Base-by-base conservation (phyloP, 768 basidiomycete genomes). In the Lactarius akahatsu region DNA sequence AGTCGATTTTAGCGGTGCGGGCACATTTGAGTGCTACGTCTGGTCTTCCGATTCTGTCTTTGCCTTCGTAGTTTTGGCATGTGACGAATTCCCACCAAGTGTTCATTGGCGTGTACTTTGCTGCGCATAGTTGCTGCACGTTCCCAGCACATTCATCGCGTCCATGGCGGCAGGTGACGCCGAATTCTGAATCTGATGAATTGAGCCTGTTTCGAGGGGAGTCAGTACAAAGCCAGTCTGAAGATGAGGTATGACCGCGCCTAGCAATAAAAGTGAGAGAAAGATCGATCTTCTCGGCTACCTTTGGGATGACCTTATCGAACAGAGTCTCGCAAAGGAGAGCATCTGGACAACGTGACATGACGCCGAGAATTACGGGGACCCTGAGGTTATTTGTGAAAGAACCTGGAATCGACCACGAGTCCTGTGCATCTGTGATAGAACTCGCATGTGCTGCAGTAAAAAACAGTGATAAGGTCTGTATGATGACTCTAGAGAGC, bases 101-200 rank as follows among this genome's bases (percentile, higher is more conserved):
- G n/a, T 75, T 69, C 47, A 78, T 76, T 28, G 81, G 76, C 28
- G 82, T 78, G 67, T 91, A 81, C 73, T 86, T 85, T 62, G 83
- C 80, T 36, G 83, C 89, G 75, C 96, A 98, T 32, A 97, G 81
- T 74, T 97, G 88, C 66, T 97, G 91, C 20, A 94, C 85, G 77
- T 96, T 94, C 52, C 92, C 95, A 16, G 85, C 85, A 72, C 95
- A 97, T 76, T 98, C 95, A 61, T 82, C 76, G 5, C 78, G 78
- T 20, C 94, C 94, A 73, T 96, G 94, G 80, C 82, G 82, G 77
- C 95, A 97, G 40, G 78, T 83, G 36, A 90, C 85, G n/a, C 94
- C 94, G 73, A 88, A 92, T 57, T 80, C 79, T n/a, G 83, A 77
- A 32, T 90, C 87, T 7, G 83, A 82, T n/a, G 80, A 65, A 73